Evolutionary conservation across 2,329 filamentous ascomycete genomes (phyloP), one percentile per base, ranked within the genome.

Genomic region (Aspergillus cejpii): DNA sequence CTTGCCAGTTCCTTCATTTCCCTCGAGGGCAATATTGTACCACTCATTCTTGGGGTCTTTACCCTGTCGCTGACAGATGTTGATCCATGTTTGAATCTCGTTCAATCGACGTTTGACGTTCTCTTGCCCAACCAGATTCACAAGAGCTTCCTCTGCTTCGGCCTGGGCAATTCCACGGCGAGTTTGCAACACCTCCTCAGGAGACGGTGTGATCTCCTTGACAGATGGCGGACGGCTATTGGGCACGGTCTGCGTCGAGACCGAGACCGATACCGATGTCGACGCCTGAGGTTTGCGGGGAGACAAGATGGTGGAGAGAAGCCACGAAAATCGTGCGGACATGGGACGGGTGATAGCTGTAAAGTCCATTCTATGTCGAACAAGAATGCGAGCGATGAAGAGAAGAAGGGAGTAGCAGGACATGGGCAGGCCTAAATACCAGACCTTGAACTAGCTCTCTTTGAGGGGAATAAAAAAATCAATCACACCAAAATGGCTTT

Each of bases 1-100:
- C 39, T 55, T 55, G 17, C 52, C 52, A 49, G 49, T 55, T 8
- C 53, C 53, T 3, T 51, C 45, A 37, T 55, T 54, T 3, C 53
- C 53, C 20, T 52, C 41, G n/a, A 53, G 41, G 20, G 44, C 49
- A 27, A 55, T 52, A 20, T 52, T 54, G 39, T 54, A 55, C 49
- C 53, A 53, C 26, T 55, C 52, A n/a, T 43, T 44, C 33, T 48
- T 44, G 6, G 52, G 52, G 17, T 55, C 52, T 10, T 51, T 47
- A 3, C 52, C 52, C 43, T 55, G 52, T 11, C 51, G 47, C 19
- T 51, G 52, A 27, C 52, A 55, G 26, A 55, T 53, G 37, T 52
- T 45, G 27, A 55, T 47, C 45, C 51, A 55, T 14, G 41, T 51
- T 33, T 53, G 49, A n/a, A 55, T 51, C 6, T 49, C 51, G 10